A percentile compares a stretch with the other conserved stretches of the same genome.
phyloP scores from a whole-genome alignment of 2,329 filamentous ascomycete species.

The Cordyceps cateniannulata region DNA sequence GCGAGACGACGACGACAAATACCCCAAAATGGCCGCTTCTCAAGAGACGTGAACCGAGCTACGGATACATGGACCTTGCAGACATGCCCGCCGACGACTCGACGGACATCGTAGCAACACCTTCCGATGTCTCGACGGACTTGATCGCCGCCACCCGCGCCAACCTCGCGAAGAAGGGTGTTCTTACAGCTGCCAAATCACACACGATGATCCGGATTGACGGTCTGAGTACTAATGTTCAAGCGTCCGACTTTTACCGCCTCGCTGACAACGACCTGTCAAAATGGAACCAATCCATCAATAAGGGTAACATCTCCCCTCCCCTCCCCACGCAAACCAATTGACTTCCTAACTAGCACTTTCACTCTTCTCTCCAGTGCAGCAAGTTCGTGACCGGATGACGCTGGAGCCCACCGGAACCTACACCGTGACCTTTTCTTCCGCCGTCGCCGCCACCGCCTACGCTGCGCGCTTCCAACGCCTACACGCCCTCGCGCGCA shows the following conservation, averaged over 20 bases:
- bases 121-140: not conserved
- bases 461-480: conserved; percentile 43
- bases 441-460: conserved; percentile 47
- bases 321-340: not conserved
- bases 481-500: conserved; percentile 25
- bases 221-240: conserved; percentile 52
- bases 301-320: conserved; percentile 38
- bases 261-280: conserved; percentile 60
- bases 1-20: no score
- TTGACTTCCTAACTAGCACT: not conserved
- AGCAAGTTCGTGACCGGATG: conserved; percentile 56
- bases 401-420: conserved; percentile 57
- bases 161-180: not conserved
- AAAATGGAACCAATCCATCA: conserved; percentile 59
- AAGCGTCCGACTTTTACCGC: conserved; percentile 64
- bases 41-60: not conserved
- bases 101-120: not conserved
- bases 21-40: conserved; percentile 9
- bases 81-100: not conserved
- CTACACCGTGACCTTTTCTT: conserved; percentile 66
- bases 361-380: conserved; percentile 32
- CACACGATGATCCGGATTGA: conserved; percentile 47
- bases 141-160: not conserved
- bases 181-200: not conserved
- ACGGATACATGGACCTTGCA: not conserved